Evolutionary conservation across 2,329 filamentous ascomycete species (phyloP).

Genomic region (Penicillium sp.): DNA sequence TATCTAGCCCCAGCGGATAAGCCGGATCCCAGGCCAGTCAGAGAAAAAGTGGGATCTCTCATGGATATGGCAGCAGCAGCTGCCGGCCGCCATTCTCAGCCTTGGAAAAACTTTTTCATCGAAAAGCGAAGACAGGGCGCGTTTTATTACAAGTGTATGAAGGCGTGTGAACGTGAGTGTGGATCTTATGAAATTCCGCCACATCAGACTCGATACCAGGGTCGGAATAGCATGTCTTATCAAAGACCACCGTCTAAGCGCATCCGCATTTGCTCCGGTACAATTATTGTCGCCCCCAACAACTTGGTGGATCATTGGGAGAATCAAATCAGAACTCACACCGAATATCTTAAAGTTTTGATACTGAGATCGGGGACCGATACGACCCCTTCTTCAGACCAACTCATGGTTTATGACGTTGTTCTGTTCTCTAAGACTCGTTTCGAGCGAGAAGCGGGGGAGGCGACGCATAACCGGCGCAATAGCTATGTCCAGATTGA

Average conservation of each 20-base stretch:
- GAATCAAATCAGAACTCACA: conserved; percentile 77
- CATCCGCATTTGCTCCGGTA: conserved; percentile 67
- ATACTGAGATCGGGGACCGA: conserved; percentile 57
- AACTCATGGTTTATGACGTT: conserved; percentile 70
- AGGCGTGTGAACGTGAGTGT: conserved; percentile 58
- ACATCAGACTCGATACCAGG: conserved; percentile 42
- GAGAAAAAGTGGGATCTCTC: conserved; percentile 61
- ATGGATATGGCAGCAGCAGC: conserved; percentile 74
- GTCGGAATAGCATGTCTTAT: conserved; percentile 43
- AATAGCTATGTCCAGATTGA: conserved; percentile 49
- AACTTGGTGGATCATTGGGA: conserved; percentile 86
- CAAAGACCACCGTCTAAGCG: conserved; percentile 41
- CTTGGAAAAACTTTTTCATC: conserved; percentile 69
- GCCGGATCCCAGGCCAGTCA: conserved; percentile 41
- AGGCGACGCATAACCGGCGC: conserved; percentile 52
- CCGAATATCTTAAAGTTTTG: conserved; percentile 65
- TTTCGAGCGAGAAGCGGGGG: conserved; percentile 68
- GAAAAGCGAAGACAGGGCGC: conserved; percentile 49
- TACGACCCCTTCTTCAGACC: conserved; percentile 57
- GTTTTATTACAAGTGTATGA: conserved; percentile 57
- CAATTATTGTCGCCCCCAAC: conserved; percentile 76
- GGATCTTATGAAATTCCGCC: conserved; percentile 60
- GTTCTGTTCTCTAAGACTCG: conserved; percentile 73
- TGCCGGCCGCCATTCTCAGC: conserved; percentile 65
- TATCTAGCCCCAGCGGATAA: conserved; percentile 45